Evolutionary conservation across 768 basidiomycete genomes (phyloP), one percentile per base, ranked within the genome.

Genomic region (Leucosporidium creatinivorum): DNA sequence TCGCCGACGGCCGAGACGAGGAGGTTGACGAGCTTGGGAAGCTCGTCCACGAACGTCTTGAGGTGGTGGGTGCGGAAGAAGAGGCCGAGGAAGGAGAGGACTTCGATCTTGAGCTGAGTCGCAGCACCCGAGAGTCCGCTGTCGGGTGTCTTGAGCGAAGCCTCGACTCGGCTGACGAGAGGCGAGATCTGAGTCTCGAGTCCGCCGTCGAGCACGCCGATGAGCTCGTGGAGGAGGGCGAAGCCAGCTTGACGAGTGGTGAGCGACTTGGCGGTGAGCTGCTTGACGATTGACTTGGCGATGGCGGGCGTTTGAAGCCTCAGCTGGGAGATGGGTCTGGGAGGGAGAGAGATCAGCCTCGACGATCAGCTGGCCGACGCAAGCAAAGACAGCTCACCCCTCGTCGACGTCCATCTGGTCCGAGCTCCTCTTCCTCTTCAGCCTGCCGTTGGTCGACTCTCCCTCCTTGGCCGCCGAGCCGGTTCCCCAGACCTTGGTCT

Each of bases 211-310:
- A 94, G 83, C 18, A 93, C 91, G 13, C 82, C 81, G 63, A 93
- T 81, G 52, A 98, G 80, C 19, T 86, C 82, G 49, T 87, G 82
- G 7, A 98, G 81, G 36, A 99, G 81, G 50, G 81, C 81, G 77
- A 96, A 94, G 5, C 91, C 91, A 25, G 93, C 87, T 75, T 94
- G 92, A 9, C 92, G 83, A 0, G 89, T 89, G 2, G 85, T 78
- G 23, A 89, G 82, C 0, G 89, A 89, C 80, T 90, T 96, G 8
- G 87, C 79, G 0, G 85, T 85, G 62, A 97, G 83, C 77, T 98
- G 94, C 76, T 86, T 87, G 58, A 96, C 82, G 8, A 96, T 82
- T 15, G 86, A 85, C 76, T 90, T 93, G 8, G 89, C 85, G 50
- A 97, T 79, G 0, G 84, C 77, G 18, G 91, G 87, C 6, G 93